Evolutionary conservation across 352 stramenopile genomes (phyloP), one percentile per base, ranked within the genome.

Genomic region (Aphanomyces invadans): DNA sequence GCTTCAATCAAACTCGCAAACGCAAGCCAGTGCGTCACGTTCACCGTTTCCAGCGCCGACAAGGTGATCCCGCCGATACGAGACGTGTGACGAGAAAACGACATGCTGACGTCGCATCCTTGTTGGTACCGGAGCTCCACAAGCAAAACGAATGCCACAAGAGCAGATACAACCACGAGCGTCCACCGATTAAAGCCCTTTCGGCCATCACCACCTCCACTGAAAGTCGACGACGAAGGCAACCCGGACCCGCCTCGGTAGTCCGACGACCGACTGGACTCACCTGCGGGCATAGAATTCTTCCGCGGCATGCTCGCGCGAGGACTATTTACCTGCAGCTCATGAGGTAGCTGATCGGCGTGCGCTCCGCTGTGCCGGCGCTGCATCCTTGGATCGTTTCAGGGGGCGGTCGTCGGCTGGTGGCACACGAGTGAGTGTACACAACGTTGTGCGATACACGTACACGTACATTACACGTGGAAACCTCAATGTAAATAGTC

Each of bases 1-100:
- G 59, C 59, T 66, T 66, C 59, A 10, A 44, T 19, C 21, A 66
- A 38, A n/a, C n/a, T 53, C 11, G n/a, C 44, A 60, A 66, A 66
- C 0, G 59, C 44, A 3, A 66, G 25, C 59, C 59, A 66, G 21
- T 66, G 59, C n/a, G 39, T 53, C 19, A 60, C 26, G 12, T 25
- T 28, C 26, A 28, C n/a, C 7, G 57, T 44, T 7, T 44, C 25
- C 2, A 66, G 33, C 19, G 57, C 59, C 9, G 44, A 66, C 3
- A 66, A 29, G 23, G 59, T 45, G 25, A 66, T 44, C 2, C 51
- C 59, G 44, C 59, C 59, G 33, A 66, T 53, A 15, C 44, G 59
- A 4, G 59, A 66, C 33, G 59, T 66, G 5, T 44, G 29, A 45
- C 59, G 26, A 9, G 59, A 66, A 38, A 53, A 66, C 3, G 59